These are phyloP conservation scores for Phytopythium oedochilum DNA, from an alignment of 352 stramenopile genomes.

Conservation along the genomic window DNA sequence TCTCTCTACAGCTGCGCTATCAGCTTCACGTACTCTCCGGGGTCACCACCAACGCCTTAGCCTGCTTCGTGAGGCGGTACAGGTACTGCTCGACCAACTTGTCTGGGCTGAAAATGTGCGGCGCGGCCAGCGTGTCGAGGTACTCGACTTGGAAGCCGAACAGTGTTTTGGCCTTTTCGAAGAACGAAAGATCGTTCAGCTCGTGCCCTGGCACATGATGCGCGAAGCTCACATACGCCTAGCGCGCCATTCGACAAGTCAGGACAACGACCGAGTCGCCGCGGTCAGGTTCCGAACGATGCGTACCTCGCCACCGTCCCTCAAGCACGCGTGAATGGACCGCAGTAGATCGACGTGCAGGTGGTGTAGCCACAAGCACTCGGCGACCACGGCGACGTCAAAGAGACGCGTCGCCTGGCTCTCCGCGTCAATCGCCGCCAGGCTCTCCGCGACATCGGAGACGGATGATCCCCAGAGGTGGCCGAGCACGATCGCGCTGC, in stretches of 20 bases:
- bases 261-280: neutral
- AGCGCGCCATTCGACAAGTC: neutral
- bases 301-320: slow-evolving; percentile 21
- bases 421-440: neutral
- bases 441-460: slow-evolving; percentile 10
- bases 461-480: slow-evolving; percentile 38
- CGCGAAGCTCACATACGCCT: slow-evolving; percentile 46
- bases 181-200: slow-evolving; percentile 45
- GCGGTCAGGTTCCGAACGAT: neutral
- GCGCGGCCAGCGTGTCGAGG: slow-evolving; percentile 33
- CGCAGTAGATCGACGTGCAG: slow-evolving; percentile 37
- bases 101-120: slow-evolving; percentile 36
- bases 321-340: slow-evolving; percentile 35
- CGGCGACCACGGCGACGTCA: slow-evolving; percentile 40
- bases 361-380: slow-evolving; percentile 51
- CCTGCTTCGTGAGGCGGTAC: slow-evolving; percentile 29
- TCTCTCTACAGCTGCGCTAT: no score
- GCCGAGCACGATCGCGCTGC: slow-evolving; percentile 22
- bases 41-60: no score
- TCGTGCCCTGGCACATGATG: slow-evolving; percentile 48
- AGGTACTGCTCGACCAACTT: slow-evolving; percentile 42
- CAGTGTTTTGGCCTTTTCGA: slow-evolving; percentile 31
- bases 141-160: slow-evolving; percentile 30
- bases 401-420: slow-evolving; percentile 10
- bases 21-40: no score